Evolutionary conservation across 2,329 filamentous ascomycete species (phyloP).

Genomic region (Sporothrix luriei): DNA sequence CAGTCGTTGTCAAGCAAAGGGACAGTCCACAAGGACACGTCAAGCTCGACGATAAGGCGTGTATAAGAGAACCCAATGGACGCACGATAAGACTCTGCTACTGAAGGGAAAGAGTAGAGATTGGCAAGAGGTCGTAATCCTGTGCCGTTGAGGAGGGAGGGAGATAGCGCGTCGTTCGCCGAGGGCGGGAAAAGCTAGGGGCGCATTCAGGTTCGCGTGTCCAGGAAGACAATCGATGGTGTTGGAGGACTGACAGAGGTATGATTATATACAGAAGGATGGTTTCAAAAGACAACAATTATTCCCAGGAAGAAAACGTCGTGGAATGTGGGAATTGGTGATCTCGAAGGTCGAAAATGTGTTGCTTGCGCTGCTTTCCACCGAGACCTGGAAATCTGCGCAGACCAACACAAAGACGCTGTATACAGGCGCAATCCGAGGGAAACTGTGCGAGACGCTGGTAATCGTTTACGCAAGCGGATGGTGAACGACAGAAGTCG

Average conservation of each 20-base stretch:
- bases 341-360: not conserved
- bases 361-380: not conserved
- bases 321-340: conserved; percentile 16
- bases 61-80: not conserved
- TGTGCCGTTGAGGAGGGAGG: too few species aligned
- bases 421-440: conserved; percentile 24
- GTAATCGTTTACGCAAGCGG: conserved; percentile 14
- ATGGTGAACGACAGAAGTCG: not conserved
- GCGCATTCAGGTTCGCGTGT: conserved; percentile 16
- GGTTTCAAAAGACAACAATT: not conserved
- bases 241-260: not conserved
- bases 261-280: not conserved
- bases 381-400: conserved; percentile 24
- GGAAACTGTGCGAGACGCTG: conserved; percentile 21
- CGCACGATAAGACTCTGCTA: not conserved
- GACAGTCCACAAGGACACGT: not conserved
- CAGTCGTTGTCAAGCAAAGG: not conserved
- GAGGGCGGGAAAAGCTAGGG: not conserved
- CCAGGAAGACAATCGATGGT: conserved; percentile 10
- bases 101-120: not conserved
- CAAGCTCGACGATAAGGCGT: not conserved
- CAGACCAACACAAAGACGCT: conserved; percentile 30
- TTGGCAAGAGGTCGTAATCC: too few species aligned
- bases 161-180: conserved; percentile 14
- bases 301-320: not conserved